Evolutionary conservation across 2,329 filamentous ascomycete species (phyloP).

Genomic region (Pochonia chlamydosporia): DNA sequence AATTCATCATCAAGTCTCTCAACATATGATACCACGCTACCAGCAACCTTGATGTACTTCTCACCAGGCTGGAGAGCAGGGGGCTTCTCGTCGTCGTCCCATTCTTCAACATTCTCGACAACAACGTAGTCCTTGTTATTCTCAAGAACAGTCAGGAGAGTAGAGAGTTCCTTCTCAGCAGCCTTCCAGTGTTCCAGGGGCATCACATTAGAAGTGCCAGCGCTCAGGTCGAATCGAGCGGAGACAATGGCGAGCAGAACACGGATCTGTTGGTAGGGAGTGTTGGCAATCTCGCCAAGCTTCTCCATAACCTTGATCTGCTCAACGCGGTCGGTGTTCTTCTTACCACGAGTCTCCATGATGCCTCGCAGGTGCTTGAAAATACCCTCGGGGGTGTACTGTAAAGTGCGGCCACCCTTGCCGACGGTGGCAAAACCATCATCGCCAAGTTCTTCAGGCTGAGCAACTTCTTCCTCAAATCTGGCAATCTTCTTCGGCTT

Average conservation of each 20-base stretch:
- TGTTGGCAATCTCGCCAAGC: conserved; percentile 79
- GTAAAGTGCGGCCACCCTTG: conserved; percentile 79
- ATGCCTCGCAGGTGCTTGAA: conserved; percentile 93
- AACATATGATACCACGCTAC: conserved; percentile 88
- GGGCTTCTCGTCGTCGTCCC: conserved; percentile 97
- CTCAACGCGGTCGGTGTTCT: conserved; percentile 93
- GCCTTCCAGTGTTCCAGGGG: conserved; percentile 94
- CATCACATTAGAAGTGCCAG: conserved; percentile 75
- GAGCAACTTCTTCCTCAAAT: conserved; percentile 39
- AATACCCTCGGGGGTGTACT: conserved; percentile 95
- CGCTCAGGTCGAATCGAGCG: conserved; percentile 87
- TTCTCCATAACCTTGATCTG: conserved; percentile 98
- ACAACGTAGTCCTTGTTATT: conserved; percentile 76
- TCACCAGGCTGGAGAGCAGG: conserved; percentile 68
- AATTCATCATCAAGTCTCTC: conserved; percentile 97
- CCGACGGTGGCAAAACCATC: conserved; percentile 87
- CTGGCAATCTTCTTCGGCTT: conserved; percentile 34
- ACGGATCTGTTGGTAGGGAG: conserved; percentile 89
- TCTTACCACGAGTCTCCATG: conserved; percentile 93
- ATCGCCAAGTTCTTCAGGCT: conserved; percentile 59
- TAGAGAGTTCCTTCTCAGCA: conserved; percentile 78
- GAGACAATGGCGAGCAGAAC: conserved; percentile 88
- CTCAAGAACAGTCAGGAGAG: conserved; percentile 74
- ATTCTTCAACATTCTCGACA: conserved; percentile 89
- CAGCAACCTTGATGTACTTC: conserved; percentile 83